A percentile compares a stretch with the other conserved stretches of the same genome.
Conservation (phyloP, 345 rosid genomes). For the Combretum micranthum region DNA sequence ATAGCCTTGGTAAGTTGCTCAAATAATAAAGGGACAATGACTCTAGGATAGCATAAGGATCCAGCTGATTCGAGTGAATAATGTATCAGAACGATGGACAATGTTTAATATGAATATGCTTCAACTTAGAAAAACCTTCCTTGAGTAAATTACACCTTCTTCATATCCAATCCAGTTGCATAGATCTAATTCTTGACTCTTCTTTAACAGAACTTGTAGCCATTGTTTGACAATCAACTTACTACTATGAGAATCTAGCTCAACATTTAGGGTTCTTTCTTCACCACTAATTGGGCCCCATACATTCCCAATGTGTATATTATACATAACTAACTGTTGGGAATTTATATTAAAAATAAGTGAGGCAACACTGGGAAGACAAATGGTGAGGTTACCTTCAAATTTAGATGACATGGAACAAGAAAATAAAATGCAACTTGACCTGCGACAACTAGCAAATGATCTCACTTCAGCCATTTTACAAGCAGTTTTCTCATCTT, state of each 20-base stretch:
- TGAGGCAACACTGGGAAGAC: no score
- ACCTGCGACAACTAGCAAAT: no score
- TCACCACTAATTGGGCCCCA: no score
- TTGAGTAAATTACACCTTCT: background rate
- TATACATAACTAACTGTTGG: no score
- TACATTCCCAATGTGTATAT: no score
- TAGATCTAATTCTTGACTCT: conserved; percentile 2
- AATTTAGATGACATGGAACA: no score
- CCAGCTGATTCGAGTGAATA: background rate
- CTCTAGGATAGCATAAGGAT: conserved; percentile 14
- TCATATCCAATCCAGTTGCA: background rate
- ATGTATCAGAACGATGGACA: background rate
- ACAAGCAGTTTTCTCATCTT: no score
- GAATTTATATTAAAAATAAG: no score
- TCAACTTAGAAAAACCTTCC: conserved; percentile 11
- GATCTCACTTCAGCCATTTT: no score
- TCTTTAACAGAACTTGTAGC: background rate
- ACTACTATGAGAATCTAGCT: background rate
- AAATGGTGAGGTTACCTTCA: no score
- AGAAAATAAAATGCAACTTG: no score
- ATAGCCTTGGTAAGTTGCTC: conserved; percentile 17
- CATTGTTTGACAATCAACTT: background rate
- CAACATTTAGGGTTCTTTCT: background rate
- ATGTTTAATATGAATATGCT: conserved; percentile 10
- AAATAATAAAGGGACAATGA: conserved; percentile 9